phyloP scores from a whole-genome alignment of 2,329 filamentous ascomycete genomes.

The Aspergillus glaucus region DNA sequence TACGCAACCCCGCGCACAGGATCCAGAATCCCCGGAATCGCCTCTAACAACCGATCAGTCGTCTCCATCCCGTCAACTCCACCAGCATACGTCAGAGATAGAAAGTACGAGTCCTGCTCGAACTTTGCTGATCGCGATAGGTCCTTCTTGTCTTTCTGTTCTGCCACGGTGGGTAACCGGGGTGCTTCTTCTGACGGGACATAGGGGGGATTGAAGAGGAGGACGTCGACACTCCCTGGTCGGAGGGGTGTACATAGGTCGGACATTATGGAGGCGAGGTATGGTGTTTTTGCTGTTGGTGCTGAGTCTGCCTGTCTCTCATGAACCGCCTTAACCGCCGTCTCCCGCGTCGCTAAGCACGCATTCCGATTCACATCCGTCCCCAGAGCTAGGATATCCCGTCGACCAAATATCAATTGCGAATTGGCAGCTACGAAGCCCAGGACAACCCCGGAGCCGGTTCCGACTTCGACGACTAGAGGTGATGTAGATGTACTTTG shows the following conservation, averaged over 20 bases:
- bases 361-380: slow-evolving; percentile 83
- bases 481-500: slow-evolving; percentile 34
- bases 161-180: slow-evolving; percentile 32
- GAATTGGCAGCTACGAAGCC: slow-evolving; percentile 79
- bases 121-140: slow-evolving; percentile 44
- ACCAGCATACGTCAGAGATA: slow-evolving; percentile 83
- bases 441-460: slow-evolving; percentile 89
- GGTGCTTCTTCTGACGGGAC: slow-evolving; percentile 79
- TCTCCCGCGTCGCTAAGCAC: slow-evolving; percentile 66
- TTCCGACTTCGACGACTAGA: slow-evolving; percentile 77
- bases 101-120: slow-evolving; percentile 73
- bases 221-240: slow-evolving; percentile 61
- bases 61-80: slow-evolving; percentile 90
- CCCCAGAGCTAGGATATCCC: slow-evolving; percentile 63
- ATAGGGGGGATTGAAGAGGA: slow-evolving; percentile 96
- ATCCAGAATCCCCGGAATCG: slow-evolving; percentile 59
- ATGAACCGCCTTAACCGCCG: slow-evolving; percentile 50
- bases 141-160: slow-evolving; percentile 22
- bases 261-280: slow-evolving; percentile 61
- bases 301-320: slow-evolving; percentile 13
- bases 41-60: slow-evolving; percentile 69
- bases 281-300: slow-evolving; percentile 37
- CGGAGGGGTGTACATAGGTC: slow-evolving; percentile 63
- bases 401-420: slow-evolving; percentile 62
- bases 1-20: slow-evolving; percentile 71